Conservation (phyloP, 73 alveolate genomes). For the Paraurostyla sp. region DNA sequence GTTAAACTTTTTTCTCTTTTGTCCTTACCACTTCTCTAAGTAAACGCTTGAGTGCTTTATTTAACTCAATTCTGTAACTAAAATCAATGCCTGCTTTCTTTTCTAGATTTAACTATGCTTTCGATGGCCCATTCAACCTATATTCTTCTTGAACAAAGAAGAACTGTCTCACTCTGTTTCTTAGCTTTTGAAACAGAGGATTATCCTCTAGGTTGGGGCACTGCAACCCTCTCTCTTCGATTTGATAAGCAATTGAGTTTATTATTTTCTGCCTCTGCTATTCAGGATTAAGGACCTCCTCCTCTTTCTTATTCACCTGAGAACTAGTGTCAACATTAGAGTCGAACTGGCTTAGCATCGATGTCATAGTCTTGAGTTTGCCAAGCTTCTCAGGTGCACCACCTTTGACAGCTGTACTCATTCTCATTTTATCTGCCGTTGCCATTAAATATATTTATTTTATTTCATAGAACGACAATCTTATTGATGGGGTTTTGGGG, state of each 20-base stretch:
- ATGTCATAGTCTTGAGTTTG: background rate
- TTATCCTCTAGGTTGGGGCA: slow-evolving; percentile 51
- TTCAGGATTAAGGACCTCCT: background rate
- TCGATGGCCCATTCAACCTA: background rate
- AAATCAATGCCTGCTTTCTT: slow-evolving; percentile 22
- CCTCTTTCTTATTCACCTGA: background rate
- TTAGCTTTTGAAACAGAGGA: slow-evolving; percentile 2
- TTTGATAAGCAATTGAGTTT: slow-evolving; percentile 10
- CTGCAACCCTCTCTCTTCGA: slow-evolving; percentile 39
- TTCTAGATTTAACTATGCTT: background rate
- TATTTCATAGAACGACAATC: too few relatives aligned
- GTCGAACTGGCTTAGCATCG: background rate
- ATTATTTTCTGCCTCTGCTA: background rate
- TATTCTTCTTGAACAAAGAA: background rate
- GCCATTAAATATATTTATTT: too few relatives aligned
- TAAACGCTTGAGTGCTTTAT: slow-evolving; percentile 6
- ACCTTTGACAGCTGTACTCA: too few relatives aligned
- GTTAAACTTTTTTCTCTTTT: background rate
- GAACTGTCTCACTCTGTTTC: slow-evolving; percentile 33
- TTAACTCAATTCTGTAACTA: slow-evolving; percentile 4
- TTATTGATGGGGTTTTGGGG: too few relatives aligned
- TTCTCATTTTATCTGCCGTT: background rate
- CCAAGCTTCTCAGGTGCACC: too few relatives aligned
- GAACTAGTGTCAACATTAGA: background rate
- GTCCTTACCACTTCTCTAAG: slow-evolving; percentile 28